Percentiles rank a stretch among this genome's conserved stretches.
Evolutionary conservation across 163 green algal genomes (phyloP).

Genomic region (Scenedesmus sp.): DNA sequence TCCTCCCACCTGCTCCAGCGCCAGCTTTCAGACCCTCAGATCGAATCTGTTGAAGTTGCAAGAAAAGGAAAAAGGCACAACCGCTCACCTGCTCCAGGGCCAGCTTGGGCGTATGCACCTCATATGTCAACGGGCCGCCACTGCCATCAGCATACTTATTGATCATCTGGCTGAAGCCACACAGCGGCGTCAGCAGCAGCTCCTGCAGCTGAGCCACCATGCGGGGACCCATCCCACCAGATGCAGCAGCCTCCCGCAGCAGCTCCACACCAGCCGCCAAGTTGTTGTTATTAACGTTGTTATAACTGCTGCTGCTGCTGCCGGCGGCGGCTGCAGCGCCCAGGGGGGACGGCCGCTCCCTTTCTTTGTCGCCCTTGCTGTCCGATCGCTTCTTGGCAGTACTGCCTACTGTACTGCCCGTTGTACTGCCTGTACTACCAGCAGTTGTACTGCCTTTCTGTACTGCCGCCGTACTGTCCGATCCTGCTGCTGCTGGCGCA

Average conservation of each 20-base stretch:
- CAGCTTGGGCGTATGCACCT: constrained; percentile 40
- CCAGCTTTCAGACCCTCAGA: too few relatives aligned
- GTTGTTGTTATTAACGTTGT: neutral
- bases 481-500: neutral
- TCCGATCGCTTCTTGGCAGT: neutral
- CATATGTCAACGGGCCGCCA: constrained; percentile 7
- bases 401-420: neutral
- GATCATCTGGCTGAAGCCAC: constrained; percentile 49
- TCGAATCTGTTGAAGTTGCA: too few relatives aligned
- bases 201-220: constrained; percentile 35
- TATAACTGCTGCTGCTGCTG: neutral
- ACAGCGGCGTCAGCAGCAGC: constrained; percentile 44
- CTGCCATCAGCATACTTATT: constrained; percentile 48
- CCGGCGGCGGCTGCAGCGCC: neutral
- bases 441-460: neutral
- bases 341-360: neutral
- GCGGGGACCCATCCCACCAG: neutral
- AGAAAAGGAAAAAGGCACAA: too few relatives aligned
- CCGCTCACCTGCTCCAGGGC: neutral
- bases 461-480: neutral
- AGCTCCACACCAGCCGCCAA: constrained; percentile 14
- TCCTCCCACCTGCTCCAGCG: too few relatives aligned
- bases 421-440: neutral
- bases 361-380: neutral
- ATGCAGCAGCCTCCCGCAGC: constrained; percentile 3